phyloP scores from a whole-genome alignment of 2,329 filamentous ascomycete species.

The Periconia digitata region DNA sequence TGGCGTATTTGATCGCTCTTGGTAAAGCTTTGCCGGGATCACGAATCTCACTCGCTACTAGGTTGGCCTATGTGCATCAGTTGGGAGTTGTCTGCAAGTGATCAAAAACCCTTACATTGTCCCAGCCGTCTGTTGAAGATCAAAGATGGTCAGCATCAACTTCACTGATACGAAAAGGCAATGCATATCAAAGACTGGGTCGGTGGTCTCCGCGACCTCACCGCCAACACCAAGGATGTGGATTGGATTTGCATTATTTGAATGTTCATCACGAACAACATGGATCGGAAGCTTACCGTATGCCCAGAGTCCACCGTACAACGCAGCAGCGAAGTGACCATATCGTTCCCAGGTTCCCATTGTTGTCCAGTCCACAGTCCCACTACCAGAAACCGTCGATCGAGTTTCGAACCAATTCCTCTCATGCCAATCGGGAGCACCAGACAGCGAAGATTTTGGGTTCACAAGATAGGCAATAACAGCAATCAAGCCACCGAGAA shows the following conservation, averaged over 20 bases:
- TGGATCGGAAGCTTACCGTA: constrained; percentile 45
- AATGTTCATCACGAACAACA: too few relatives aligned
- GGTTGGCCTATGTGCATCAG: constrained; percentile 35
- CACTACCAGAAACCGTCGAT: constrained; percentile 51
- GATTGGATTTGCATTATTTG: too few relatives aligned
- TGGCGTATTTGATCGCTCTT: constrained; percentile 62
- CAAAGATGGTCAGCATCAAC: background rate
- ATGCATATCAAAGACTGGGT: too few relatives aligned
- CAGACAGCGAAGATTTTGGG: constrained; percentile 30
- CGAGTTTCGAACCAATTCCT: constrained; percentile 60
- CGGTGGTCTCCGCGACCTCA: too few relatives aligned
- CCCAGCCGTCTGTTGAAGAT: constrained; percentile 58
- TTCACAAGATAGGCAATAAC: constrained; percentile 33
- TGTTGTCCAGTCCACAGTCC: constrained; percentile 34
- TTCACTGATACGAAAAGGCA: too few relatives aligned
- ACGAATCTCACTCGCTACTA: constrained; percentile 41
- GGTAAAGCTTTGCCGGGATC: constrained; percentile 51
- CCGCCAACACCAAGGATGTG: too few relatives aligned
- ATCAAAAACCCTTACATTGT: constrained; percentile 54
- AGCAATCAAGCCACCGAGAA: constrained; percentile 31
- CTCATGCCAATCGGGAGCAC: constrained; percentile 39
- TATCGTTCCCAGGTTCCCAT: constrained; percentile 60
- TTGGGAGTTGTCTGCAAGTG: constrained; percentile 13
- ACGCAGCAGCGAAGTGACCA: constrained; percentile 61
- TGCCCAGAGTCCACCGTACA: constrained; percentile 65